A percentile compares a stretch with the other conserved stretches of the same genome.
Evolutionary conservation across 805 yeast species (phyloP).

Genomic region (Cyberlindnera nakhonratchasimensis): DNA sequence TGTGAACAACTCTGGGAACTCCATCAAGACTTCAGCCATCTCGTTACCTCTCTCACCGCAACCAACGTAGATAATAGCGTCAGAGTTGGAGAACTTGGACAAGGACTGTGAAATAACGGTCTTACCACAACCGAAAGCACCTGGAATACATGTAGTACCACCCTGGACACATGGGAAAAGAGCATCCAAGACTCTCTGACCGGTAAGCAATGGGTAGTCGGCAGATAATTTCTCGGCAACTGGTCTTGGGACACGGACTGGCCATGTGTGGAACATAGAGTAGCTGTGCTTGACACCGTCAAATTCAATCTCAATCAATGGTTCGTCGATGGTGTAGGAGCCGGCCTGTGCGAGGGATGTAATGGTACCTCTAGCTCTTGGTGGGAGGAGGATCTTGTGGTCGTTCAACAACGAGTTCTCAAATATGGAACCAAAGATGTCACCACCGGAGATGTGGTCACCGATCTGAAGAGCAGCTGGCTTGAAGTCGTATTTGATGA

Average conservation of each 20-base stretch:
- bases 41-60: conserved; percentile 98
- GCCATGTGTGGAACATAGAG: conserved; percentile 99
- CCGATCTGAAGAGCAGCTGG: conserved; percentile 83
- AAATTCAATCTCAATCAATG: conserved; percentile 89
- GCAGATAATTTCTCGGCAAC: conserved; percentile 93
- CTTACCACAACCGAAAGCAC: conserved; percentile 99
- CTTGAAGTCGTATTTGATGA: conserved; percentile 76
- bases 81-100: conserved; percentile 96
- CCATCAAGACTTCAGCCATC: conserved; percentile 99
- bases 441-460: conserved; percentile 98
- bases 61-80: conserved; percentile 92
- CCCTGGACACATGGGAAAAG: conserved; percentile 99
- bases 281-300: conserved; percentile 78
- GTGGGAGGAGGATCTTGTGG: conserved; percentile 94
- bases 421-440: conserved; percentile 87
- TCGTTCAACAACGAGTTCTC: conserved; percentile 91
- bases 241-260: conserved; percentile 99
- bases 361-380: conserved; percentile 97
- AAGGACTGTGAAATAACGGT: conserved; percentile 97
- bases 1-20: conserved; percentile 95
- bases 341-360: conserved; percentile 88
- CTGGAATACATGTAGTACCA: conserved; percentile 99
- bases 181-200: conserved; percentile 98
- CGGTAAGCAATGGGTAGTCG: conserved; percentile 92
- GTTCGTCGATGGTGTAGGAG: conserved; percentile 85